Conservation (phyloP, 1,284 basidiomycete genomes). For the Prillingera fragicola region DNA sequence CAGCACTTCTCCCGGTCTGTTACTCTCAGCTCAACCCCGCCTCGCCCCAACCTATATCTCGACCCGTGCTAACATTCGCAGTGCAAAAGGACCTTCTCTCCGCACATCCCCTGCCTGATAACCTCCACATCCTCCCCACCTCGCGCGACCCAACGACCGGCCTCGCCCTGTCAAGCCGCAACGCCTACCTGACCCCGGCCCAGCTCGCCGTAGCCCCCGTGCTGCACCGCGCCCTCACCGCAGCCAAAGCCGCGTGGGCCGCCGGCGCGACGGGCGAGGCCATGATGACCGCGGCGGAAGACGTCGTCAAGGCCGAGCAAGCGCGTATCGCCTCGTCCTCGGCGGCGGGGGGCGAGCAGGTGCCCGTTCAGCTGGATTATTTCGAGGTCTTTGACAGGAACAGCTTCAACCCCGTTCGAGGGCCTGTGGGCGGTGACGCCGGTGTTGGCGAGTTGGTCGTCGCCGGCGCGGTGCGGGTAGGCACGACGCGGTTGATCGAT, state of each 20-base stretch:
- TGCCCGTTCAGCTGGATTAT: conserved; percentile 71
- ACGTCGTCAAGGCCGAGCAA: conserved; percentile 29
- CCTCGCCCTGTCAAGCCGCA: conserved; percentile 86
- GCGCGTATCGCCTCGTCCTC: conserved; percentile 45
- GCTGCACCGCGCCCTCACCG: conserved; percentile 64
- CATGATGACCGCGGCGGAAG: conserved; percentile 50
- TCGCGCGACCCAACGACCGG: conserved; percentile 57
- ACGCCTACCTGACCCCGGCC: conserved; percentile 67
- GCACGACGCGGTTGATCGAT: conserved; percentile 85
- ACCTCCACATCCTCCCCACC: conserved; percentile 78
- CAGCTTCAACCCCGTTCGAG: conserved; percentile 55
- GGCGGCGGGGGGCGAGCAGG: conserved; percentile 51
- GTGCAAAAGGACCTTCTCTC: conserved; percentile 76
- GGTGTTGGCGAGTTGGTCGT: conserved; percentile 62
- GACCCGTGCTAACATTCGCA: conserved; percentile 4
- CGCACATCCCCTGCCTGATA: conserved; percentile 63
- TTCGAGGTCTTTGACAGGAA: conserved; percentile 79
- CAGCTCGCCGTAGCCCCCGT: conserved; percentile 67
- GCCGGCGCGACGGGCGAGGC: conserved; percentile 54
- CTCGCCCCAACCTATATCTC: too few relatives aligned
- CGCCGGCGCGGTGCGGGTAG: conserved; percentile 84
- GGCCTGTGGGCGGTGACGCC: conserved; percentile 25
- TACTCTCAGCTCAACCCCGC: neutral
- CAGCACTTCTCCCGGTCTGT: too few relatives aligned
- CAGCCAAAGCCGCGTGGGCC: conserved; percentile 57